phyloP scores from a whole-genome alignment of 2,329 filamentous ascomycete genomes.

The Thelonectria blattea region DNA sequence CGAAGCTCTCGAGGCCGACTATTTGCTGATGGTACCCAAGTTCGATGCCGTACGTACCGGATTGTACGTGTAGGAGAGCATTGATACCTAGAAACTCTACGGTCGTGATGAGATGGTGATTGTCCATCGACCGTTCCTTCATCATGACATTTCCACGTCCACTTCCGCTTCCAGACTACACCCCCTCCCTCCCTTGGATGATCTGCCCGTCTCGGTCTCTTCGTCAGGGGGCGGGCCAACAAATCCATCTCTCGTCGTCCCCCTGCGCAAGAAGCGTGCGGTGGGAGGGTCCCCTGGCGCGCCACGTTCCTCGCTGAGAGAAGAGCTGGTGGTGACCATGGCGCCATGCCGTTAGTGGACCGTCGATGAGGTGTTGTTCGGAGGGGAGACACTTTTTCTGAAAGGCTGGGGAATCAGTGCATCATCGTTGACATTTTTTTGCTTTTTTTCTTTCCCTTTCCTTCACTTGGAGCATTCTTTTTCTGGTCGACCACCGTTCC shows the following conservation, averaged over 20 bases:
- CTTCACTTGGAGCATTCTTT: neutral
- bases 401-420: neutral
- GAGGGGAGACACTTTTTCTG: neutral
- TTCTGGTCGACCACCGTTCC: neutral
- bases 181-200: constrained; percentile 1
- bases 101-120: neutral
- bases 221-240: neutral
- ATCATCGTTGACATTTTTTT: neutral
- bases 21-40: neutral
- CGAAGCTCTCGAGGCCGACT: neutral
- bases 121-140: neutral
- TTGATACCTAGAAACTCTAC: too few species aligned
- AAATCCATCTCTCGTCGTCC: neutral
- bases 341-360: constrained; percentile 32
- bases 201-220: neutral
- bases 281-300: constrained; percentile 24
- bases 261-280: neutral
- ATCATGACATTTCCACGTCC: neutral
- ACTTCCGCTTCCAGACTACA: neutral
- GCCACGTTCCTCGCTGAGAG: constrained; percentile 32
- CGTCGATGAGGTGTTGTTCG: constrained; percentile 10
- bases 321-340: constrained; percentile 19
- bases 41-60: too few species aligned
- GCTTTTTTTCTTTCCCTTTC: neutral
- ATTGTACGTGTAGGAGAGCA: too few species aligned